phyloP scores from a whole-genome alignment of 805 yeast species.

The Candida boidinii region DNA sequence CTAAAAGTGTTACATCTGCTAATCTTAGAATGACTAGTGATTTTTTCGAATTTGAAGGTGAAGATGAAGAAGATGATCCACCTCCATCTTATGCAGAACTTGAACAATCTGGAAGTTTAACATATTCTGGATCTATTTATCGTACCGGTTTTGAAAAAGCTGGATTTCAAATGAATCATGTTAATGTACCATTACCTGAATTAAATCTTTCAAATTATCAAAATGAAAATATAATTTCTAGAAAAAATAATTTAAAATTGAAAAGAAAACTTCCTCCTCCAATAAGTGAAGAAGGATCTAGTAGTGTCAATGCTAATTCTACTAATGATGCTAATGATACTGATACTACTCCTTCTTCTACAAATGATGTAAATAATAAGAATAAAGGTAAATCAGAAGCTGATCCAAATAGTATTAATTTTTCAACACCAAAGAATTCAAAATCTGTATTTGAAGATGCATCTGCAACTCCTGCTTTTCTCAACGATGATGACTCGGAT shows the following conservation, averaged over 20 bases:
- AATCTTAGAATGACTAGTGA: conserved; percentile 17
- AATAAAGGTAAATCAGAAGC: no score
- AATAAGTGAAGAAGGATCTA: conserved; percentile 2
- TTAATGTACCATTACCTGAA: conserved; percentile 7
- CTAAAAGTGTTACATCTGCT: conserved; percentile 11
- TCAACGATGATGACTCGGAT: no score
- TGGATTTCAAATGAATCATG: conserved; percentile 22
- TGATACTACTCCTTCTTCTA: background rate
- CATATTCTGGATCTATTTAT: conserved; percentile 25
- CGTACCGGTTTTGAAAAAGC: conserved; percentile 28
- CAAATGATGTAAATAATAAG: no score
- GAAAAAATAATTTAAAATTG: conserved; percentile 8
- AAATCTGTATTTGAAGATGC: no score
- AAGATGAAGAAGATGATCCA: conserved; percentile 12
- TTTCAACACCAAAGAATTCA: no score
- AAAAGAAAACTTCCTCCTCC: conserved; percentile 20
- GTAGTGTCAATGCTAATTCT: no score
- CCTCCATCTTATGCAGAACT: conserved; percentile 26
- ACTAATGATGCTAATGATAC: background rate
- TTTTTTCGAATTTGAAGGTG: conserved; percentile 5
- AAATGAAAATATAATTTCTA: background rate
- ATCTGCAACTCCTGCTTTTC: no score
- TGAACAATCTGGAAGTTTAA: conserved; percentile 23
- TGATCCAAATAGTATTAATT: no score
- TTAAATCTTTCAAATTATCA: background rate